Evolutionary conservation across 148 eudicot species (phyloP), one percentile per base, ranked within the genome.

Genomic region (Dianthus caryophyllus): DNA sequence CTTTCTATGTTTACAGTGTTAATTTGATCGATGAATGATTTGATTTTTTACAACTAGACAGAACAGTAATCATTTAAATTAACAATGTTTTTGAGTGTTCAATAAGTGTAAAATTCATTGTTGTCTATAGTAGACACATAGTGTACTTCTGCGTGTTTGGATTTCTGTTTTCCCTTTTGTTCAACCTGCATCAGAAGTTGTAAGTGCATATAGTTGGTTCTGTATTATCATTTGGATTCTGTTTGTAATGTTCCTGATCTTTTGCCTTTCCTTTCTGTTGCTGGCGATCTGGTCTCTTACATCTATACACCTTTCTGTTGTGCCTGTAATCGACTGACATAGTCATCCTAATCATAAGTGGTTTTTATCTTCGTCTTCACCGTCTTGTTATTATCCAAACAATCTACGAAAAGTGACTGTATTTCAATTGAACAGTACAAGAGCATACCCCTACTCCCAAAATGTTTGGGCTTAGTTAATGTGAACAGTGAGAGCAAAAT

Each of bases 91-190:
- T 8, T 16, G n/a, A 5, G 52, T 60, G 5, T 31, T 17, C 25
- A 5, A 50, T 27, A 51, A n/a, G 31, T 52, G 53, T 56, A 62
- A 61, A n/a, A 53, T 52, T 71, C 50, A n/a, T 24, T 61, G 29
- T 24, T 61, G 65, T 41, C 20, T 33, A 13, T 69, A 48, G n/a
- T 11, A 47, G 17, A 36, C 6, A 17, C 64, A 17, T 15, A 17
- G n/a, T n/a, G 15, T 27, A 11, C 6, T 49, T 49, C 21, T 30
- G 33, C 16, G 0, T 15, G 17, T 27, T 15, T 15, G 67, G n/a
- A 0, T 41, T 48, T 54, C 21, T 30, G 21, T 30, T 22, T 6
- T 7, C 13, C 60, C 60, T 0, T 16, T 57, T 57, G 44, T 57
- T 29, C 39, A 57, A 57, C 39, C 61, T 29, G 15, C 22, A 17